Base-by-base conservation (phyloP, 1,139 yeast genomes). In the Hanseniaspora sp. region DNA sequence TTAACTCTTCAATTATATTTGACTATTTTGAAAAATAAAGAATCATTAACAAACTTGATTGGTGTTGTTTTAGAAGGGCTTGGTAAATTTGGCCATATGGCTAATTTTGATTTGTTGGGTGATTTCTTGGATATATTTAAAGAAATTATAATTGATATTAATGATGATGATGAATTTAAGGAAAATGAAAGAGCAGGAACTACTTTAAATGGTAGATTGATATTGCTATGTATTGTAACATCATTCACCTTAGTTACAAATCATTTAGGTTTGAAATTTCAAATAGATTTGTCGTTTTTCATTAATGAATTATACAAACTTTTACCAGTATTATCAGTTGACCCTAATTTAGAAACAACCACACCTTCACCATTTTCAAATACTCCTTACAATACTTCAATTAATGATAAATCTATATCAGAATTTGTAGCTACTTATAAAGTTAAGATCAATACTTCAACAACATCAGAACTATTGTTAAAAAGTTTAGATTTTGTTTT, bases 21-120 rank as follows among this genome's bases (percentile, higher is more conserved):
- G 62, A 90, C 86, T 61, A 79, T 88, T 44, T 73, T 92, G 59
- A 51, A 51, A 31, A 51, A 51, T 28, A 84, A 78, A 65, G 76
- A 75, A 33, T 75, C 79, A 46, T 76, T 79, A 31, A 77, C 79
- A 47, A 77, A 78, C n/a, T 72, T 92, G 55, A 81, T 87, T 74
- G 95, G 95, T 8, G 76, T 92, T 0, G 95, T 92, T 0, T 73
- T 92, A 54, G 97, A 92, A 71, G 97, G 97, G 7, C 71, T 92
- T 56, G 86, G 96, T 1, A 80, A 80, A 65, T 88, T 83, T 65
- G 95, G 97, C 2, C 92, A 83, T 64, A 82, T 90, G 81, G 90
- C 95, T 39, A 92, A 92, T 65, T 80, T 92, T 55, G 97, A 92
- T 60, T 73, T 92, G 54, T 76, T 92, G 61, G 97, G 97, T 33